Conservation (phyloP, 2,329 filamentous ascomycete genomes). For the Stachybotrys elegans region DNA sequence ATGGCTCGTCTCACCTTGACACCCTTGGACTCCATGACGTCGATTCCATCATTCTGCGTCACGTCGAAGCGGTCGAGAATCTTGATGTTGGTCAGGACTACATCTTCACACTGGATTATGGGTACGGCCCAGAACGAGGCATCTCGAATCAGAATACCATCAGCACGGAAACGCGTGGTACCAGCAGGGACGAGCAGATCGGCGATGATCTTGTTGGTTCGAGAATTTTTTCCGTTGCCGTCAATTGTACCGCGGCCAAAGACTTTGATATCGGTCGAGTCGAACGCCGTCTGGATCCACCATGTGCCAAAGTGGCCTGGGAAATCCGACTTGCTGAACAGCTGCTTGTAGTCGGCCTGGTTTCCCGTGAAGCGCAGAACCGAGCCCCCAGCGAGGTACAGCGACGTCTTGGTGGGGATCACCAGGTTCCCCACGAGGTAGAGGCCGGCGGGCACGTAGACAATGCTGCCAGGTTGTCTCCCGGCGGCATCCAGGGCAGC, state of each 20-base stretch:
- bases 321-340: conserved; percentile 1
- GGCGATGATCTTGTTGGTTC: conserved; percentile 1
- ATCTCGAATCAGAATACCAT: conserved; percentile 4
- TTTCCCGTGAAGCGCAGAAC: conserved; percentile 4
- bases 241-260: conserved; percentile 3
- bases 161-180: background rate
- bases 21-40: background rate
- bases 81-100: conserved; percentile 2
- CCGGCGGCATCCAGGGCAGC: conserved; percentile 2
- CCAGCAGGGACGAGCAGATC: conserved; percentile 1
- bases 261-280: conserved; percentile 4
- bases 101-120: conserved; percentile 1
- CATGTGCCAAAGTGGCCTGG: conserved; percentile 2
- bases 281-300: conserved; percentile 5
- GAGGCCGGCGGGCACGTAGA: conserved; percentile 1
- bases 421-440: conserved; percentile 1
- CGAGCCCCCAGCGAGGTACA: conserved; percentile 2
- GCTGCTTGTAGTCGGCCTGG: conserved; percentile 2
- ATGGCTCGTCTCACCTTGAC: conserved; percentile 1
- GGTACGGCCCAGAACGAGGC: conserved; percentile 4
- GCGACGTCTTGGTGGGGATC: conserved; percentile 1
- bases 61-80: conserved; percentile 4
- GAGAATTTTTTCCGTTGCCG: conserved; percentile 1
- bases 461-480: conserved; percentile 2
- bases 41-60: conserved; percentile 4